A percentile compares a stretch with the other conserved stretches of the same genome.
These are phyloP conservation scores for Gossypium schwendimanii DNA, from an alignment of 441 rosid genomes.

Conservation along the genomic window DNA sequence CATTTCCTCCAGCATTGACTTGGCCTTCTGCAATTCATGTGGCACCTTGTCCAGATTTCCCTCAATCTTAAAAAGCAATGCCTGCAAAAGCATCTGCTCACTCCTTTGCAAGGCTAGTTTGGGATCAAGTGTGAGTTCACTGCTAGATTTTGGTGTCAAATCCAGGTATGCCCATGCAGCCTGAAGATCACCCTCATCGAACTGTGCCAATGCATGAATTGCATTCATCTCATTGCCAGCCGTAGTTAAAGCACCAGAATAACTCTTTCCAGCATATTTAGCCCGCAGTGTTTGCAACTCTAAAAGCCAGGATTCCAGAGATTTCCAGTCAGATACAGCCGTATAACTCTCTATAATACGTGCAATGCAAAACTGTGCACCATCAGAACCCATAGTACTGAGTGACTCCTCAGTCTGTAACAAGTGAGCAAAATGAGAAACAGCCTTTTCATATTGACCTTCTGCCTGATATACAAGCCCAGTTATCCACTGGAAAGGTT, in stretches of 20 bases:
- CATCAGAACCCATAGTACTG: constrained; percentile 81
- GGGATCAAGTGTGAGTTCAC: constrained; percentile 90
- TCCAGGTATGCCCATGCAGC: constrained; percentile 90
- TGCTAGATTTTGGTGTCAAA: constrained; percentile 92
- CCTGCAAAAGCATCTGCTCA: constrained; percentile 97
- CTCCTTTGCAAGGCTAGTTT: constrained; percentile 89
- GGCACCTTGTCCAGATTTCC: constrained; percentile 71
- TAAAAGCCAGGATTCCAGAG: constrained; percentile 75
- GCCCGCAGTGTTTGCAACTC: constrained; percentile 91
- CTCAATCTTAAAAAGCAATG: constrained; percentile 65
- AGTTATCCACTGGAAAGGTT: constrained; percentile 66
- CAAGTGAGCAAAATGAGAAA: constrained; percentile 74
- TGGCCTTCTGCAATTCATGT: constrained; percentile 65
- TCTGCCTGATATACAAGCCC: constrained; percentile 89
- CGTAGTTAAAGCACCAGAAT: constrained; percentile 84
- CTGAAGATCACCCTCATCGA: constrained; percentile 83
- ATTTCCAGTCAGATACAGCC: constrained; percentile 88
- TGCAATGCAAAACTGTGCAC: constrained; percentile 78
- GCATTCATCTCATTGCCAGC: constrained; percentile 96
- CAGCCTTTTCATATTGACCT: constrained; percentile 82
- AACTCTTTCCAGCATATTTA: constrained; percentile 91
- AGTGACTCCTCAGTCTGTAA: constrained; percentile 77
- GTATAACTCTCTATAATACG: constrained; percentile 88
- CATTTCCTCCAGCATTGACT: constrained; percentile 81
- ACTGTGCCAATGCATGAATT: constrained; percentile 82